Percentiles rank a stretch among this genome's conserved stretches.
These are phyloP conservation scores for Iris macrosiphon DNA, from an alignment of 106 monocot species.

Conservation along the genomic window DNA sequence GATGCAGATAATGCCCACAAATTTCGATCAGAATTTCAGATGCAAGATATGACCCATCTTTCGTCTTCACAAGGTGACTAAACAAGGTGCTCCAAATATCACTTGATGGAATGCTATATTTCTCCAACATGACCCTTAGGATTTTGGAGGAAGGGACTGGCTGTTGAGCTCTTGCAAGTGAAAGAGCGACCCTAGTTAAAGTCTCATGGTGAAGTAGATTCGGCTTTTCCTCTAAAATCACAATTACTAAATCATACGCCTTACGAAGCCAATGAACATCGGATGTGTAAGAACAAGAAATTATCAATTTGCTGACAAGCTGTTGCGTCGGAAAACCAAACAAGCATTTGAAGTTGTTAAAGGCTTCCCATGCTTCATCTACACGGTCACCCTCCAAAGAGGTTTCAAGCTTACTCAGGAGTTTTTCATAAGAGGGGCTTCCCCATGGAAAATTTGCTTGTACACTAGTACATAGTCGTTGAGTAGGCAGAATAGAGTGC, in stretches of 20 bases:
- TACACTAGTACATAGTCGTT: constrained; percentile 3
- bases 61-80: constrained; percentile 65
- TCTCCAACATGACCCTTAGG: constrained; percentile 48
- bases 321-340: constrained; percentile 46
- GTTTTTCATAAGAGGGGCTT: constrained; percentile 20
- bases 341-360: constrained; percentile 38
- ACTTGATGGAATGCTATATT: constrained; percentile 26
- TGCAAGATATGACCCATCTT: constrained; percentile 60
- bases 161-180: constrained; percentile 57
- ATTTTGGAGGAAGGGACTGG: constrained; percentile 46
- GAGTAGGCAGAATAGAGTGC: too few species aligned
- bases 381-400: constrained; percentile 28
- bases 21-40: constrained; percentile 58
- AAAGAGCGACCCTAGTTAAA: constrained; percentile 48
- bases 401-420: constrained; percentile 37
- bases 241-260: constrained; percentile 46
- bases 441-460: constrained; percentile 17
- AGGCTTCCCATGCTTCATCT: constrained; percentile 61
- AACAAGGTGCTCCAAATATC: constrained; percentile 42
- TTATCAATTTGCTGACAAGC: constrained; percentile 39
- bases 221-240: constrained; percentile 25
- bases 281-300: constrained; percentile 40
- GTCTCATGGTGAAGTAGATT: constrained; percentile 38
- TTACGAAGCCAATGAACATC: constrained; percentile 35
- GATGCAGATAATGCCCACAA: constrained; percentile 35